Conservation (phyloP, 2,329 filamentous ascomycete species). For the Dactylonectria macrodidyma region DNA sequence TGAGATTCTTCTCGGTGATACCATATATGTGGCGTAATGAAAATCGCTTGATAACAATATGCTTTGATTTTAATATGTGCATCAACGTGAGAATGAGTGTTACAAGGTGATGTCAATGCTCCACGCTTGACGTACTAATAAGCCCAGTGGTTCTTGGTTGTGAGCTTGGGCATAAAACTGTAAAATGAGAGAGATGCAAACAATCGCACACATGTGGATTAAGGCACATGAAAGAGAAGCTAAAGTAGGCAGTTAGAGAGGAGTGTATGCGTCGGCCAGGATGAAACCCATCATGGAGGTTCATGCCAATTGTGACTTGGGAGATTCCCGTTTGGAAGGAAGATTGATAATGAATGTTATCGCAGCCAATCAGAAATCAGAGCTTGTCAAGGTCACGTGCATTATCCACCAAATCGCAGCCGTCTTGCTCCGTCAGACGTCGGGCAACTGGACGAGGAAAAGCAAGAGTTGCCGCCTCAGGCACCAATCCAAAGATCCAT, state of each 20-base stretch:
- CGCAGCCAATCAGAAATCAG: constrained; percentile 8
- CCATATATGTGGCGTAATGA: constrained; percentile 2
- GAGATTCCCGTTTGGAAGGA: neutral
- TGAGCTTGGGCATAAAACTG: constrained; percentile 1
- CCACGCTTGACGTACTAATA: constrained; percentile 5
- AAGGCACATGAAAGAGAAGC: neutral
- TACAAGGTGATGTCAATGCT: constrained; percentile 13
- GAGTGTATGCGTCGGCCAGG: neutral
- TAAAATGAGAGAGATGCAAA: neutral
- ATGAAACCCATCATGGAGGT: neutral
- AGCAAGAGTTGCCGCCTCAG: constrained; percentile 40
- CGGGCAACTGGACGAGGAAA: constrained; percentile 5
- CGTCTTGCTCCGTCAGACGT: constrained; percentile 29
- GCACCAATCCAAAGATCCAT: constrained; percentile 43
- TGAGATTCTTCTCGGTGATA: constrained; percentile 19
- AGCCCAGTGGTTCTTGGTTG: constrained; percentile 1
- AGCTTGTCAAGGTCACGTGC: constrained; percentile 22
- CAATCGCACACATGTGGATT: too few relatives aligned
- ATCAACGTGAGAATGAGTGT: neutral
- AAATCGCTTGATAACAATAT: neutral
- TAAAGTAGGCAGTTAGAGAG: neutral
- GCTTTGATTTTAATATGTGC: too few relatives aligned
- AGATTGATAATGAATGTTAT: constrained; percentile 4
- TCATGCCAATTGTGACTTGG: neutral
- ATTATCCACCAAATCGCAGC: constrained; percentile 6